Conservation (phyloP, 352 stramenopile genomes). For the Blastocystis sp. region DNA sequence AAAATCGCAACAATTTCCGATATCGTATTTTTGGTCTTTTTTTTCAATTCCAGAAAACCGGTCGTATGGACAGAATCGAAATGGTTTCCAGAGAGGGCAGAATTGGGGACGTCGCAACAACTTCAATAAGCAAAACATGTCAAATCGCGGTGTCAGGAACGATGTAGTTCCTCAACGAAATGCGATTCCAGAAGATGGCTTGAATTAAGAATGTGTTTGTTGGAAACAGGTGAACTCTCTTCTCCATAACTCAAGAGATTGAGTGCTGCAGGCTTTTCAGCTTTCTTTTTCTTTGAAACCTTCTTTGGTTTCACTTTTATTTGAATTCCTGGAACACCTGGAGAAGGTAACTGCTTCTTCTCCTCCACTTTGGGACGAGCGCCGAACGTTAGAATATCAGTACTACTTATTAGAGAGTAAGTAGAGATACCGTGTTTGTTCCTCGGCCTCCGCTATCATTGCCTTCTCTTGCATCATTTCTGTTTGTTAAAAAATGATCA, state of each 20-base stretch:
- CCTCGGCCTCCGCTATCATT: neutral
- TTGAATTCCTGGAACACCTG: neutral
- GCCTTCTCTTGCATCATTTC: neutral
- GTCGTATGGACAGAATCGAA: neutral
- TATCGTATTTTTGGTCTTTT: neutral
- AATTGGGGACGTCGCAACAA: neutral
- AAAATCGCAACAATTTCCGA: neutral
- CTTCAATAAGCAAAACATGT: neutral
- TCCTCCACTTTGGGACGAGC: neutral
- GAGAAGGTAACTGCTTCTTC: neutral
- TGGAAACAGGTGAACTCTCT: neutral
- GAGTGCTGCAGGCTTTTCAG: neutral
- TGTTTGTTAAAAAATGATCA: neutral
- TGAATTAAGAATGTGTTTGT: neutral
- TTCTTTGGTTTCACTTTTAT: neutral
- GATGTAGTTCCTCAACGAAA: too few relatives aligned
- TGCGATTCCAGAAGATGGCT: too few relatives aligned
- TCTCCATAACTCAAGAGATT: neutral
- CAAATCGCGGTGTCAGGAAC: neutral
- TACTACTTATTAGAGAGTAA: neutral
- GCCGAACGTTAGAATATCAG: neutral
- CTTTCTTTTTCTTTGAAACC: neutral
- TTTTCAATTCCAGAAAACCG: neutral
- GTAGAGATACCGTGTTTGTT: neutral
- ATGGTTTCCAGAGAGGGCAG: neutral